Base-by-base conservation (phyloP, 306 rosid species). In the Nissolia schottii region DNA sequence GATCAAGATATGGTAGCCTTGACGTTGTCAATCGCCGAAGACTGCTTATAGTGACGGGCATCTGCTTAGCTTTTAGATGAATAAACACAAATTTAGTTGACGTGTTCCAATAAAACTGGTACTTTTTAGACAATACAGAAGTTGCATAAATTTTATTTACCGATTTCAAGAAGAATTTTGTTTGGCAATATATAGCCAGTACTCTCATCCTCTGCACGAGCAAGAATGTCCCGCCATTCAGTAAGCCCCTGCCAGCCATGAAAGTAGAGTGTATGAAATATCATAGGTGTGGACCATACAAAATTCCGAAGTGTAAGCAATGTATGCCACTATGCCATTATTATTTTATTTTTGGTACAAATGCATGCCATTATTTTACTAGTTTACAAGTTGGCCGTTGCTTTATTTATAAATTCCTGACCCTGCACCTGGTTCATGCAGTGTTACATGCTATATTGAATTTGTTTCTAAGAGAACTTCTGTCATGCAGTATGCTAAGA, bases 181-280 rank as follows among this genome's bases (percentile, higher is more conserved):
- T 95, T 95, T 40, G 97, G 99, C 83, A 95, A 79, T 72, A 95
- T 70, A 81, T 79, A 95, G 51, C 99, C 99, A 40, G 99, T 88
- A 70, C 97, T 88, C 82, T 95, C 99, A 84, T 95, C 99, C 51
- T 89, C 96, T 19, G 88, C 70, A 38, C 97, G 97, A 3, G 96
- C 99, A 82, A 88, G 75, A 73, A 65, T 70, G 73, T 95, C 97
- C 6, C 97, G 88, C 99, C 99, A 95, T 87, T 88, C 90, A 77
- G 40, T 85, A 78, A 95, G 96, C 32, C 93, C 97, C 99, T 95
- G 81, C 49, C 67, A 80, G 34, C 64, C 65, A 81, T 38, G 22
- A 16, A 53, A 55, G 65, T 43, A 67, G 31, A 31, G 29, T 15
- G 67, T 67, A 32, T 27, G 27, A 60, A 81, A 41, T 41, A 22